Evolutionary conservation across 306 rosid species (phyloP), one percentile per base, ranked within the genome.

Genomic region (Crotalaria pallida): DNA sequence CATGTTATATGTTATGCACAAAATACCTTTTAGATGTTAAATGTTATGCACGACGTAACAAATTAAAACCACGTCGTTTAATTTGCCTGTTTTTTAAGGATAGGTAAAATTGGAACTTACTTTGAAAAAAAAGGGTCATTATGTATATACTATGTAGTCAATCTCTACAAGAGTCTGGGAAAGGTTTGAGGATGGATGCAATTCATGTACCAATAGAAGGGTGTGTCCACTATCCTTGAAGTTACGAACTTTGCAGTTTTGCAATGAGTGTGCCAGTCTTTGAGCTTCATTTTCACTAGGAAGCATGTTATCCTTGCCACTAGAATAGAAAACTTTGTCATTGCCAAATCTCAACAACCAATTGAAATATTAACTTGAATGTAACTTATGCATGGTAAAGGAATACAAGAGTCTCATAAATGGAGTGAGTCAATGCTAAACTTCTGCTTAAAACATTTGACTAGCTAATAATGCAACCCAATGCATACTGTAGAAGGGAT

Each of bases 251-350:
- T 69, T 79, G 79, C 97, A 95, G 76, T 82, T 82, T 52, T 80
- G 77, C 74, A 95, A 77, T 21, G 77, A 65, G n/a, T 69, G 24
- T 7, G 15, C 62, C 9, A 95, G 96, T 73, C 97, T 82, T 71
- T 55, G 67, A 6, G 91, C 96, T 89, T 95, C 99, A 58, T 83
- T 79, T 79, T 19, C 59, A 85, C 99, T 95, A n/a, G 97, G 99
- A 74, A 95, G 84, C 97, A 95, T 79, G 81, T 87, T 83, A 69
- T 95, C 99, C 77, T 89, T 86, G 80, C 91, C 92, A 82, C 99
- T 95, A 77, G 72, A 87, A 84, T 38, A 40, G 67, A 81, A 53
- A 76, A 76, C 29, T 43, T 6, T 6, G 36, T 31, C 36, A 72
- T 60, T 78, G 44, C 36, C 64, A 31, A 31, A 4, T 31, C 6